These are phyloP conservation scores for Beauveria caledonica DNA, from an alignment of 2,329 filamentous ascomycete species.

Conservation along the genomic window DNA sequence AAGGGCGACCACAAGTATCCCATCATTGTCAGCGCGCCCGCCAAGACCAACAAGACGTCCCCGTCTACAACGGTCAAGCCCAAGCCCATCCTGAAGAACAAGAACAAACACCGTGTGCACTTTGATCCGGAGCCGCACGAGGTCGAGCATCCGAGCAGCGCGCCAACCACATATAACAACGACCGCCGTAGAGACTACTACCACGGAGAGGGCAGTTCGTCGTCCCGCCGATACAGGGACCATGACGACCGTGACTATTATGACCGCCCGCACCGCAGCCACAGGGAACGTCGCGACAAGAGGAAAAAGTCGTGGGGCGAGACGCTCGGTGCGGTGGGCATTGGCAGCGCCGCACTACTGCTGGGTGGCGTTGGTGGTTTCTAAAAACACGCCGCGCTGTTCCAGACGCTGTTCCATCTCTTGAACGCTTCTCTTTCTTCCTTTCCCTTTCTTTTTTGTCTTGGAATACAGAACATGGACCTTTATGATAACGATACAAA, in stretches of 20 bases:
- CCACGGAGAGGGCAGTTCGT: slow-evolving; percentile 18
- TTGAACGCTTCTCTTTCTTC: neutral
- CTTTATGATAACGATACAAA: neutral
- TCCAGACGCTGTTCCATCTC: no score
- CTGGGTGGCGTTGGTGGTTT: slow-evolving; percentile 38
- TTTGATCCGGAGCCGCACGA: slow-evolving; percentile 43
- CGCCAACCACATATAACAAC: slow-evolving; percentile 22
- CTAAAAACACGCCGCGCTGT: slow-evolving; percentile 12
- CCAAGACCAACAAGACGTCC: slow-evolving; percentile 23
- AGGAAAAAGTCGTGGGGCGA: slow-evolving; percentile 42
- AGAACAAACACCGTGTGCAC: slow-evolving; percentile 47
- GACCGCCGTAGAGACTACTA: slow-evolving; percentile 22
- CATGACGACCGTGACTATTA: slow-evolving; percentile 15
- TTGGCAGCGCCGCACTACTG: slow-evolving; percentile 53
- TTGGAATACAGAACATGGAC: neutral
- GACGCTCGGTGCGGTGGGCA: slow-evolving; percentile 48
- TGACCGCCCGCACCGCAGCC: slow-evolving; percentile 24
- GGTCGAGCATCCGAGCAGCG: slow-evolving; percentile 26
- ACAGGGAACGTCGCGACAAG: slow-evolving; percentile 24
- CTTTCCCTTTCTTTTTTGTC: neutral
- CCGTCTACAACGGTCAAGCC: slow-evolving; percentile 32
- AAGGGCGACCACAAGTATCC: slow-evolving; percentile 27
- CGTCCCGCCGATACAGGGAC: slow-evolving; percentile 17
- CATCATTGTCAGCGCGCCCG: slow-evolving; percentile 29
- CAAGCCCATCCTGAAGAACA: slow-evolving; percentile 55